Evolutionary conservation across 1,284 basidiomycete species (phyloP).

Genomic region (Bondarzewia mesenterica): DNA sequence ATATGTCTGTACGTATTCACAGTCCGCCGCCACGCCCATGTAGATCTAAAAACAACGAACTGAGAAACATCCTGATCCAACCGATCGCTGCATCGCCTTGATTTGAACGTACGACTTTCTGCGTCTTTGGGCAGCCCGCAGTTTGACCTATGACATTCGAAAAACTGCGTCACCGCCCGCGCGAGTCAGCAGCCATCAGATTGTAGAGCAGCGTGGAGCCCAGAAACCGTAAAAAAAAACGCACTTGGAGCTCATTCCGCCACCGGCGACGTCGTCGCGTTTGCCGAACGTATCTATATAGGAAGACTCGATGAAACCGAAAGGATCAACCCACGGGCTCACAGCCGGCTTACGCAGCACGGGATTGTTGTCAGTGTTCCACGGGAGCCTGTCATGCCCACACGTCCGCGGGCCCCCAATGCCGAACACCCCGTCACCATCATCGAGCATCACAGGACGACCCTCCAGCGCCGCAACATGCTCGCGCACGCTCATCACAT

Average conservation of each 20-base stretch:
- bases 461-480: constrained; percentile 26
- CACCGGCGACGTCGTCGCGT: constrained; percentile 51
- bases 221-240: too few species aligned
- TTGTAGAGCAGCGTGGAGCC: too few species aligned
- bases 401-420: constrained; percentile 35
- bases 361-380: constrained; percentile 64
- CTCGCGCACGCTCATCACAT: constrained; percentile 47
- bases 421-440: constrained; percentile 15
- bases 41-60: constrained; percentile 36
- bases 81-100: background rate
- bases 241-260: constrained; percentile 45
- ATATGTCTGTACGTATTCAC: constrained; percentile 64
- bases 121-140: constrained; percentile 67
- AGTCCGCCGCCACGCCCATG: constrained; percentile 87
- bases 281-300: constrained; percentile 21
- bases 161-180: constrained; percentile 47
- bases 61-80: background rate
- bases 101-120: constrained; percentile 57
- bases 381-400: constrained; percentile 60
- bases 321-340: constrained; percentile 33
- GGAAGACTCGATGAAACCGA: constrained; percentile 26
- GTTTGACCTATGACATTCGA: constrained; percentile 57
- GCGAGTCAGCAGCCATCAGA: too few species aligned
- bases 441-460: constrained; percentile 3
- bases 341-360: constrained; percentile 29